Percentiles rank a stretch among this genome's conserved stretches.
These are phyloP conservation scores for Cronartium quercuum DNA, from an alignment of 1,284 basidiomycete genomes.

Conservation along the genomic window DNA sequence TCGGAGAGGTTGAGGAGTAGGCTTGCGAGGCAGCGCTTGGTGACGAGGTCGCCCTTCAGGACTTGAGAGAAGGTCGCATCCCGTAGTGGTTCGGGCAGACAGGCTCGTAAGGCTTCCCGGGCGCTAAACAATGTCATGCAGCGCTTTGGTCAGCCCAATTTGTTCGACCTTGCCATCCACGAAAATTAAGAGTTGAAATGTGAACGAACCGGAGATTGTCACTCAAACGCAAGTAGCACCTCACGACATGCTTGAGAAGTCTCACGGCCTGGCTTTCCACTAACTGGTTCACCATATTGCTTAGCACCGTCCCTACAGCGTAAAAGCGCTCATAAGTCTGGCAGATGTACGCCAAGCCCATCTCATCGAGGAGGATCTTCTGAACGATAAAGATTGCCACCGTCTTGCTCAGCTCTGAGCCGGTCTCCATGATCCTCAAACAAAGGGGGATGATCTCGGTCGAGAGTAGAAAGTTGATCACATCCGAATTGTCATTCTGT, in stretches of 20 bases:
- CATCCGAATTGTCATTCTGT: conserved; percentile 98
- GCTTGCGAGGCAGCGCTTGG: conserved; percentile 90
- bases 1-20: conserved; percentile 78
- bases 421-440: conserved; percentile 99
- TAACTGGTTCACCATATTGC: conserved; percentile 96
- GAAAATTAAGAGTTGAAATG: background rate
- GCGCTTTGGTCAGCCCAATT: background rate
- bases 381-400: conserved; percentile 99
- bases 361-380: conserved; percentile 97
- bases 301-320: conserved; percentile 93
- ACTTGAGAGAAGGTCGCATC: conserved; percentile 77
- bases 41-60: conserved; percentile 81
- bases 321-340: conserved; percentile 99
- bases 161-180: background rate
- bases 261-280: conserved; percentile 96
- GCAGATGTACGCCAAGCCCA: conserved; percentile 95
- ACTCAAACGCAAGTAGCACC: conserved; percentile 91
- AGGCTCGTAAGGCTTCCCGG: conserved; percentile 88
- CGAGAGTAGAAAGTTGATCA: conserved; percentile 97
- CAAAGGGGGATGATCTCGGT: conserved; percentile 99
- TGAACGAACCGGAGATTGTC: conserved; percentile 77
- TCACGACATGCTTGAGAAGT: conserved; percentile 93
- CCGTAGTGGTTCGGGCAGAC: conserved; percentile 89
- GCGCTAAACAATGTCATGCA: conserved; percentile 58
- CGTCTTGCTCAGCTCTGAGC: conserved; percentile 97